Conservation (phyloP, 1,139 yeast genomes). For the Hanseniaspora sp. region DNA sequence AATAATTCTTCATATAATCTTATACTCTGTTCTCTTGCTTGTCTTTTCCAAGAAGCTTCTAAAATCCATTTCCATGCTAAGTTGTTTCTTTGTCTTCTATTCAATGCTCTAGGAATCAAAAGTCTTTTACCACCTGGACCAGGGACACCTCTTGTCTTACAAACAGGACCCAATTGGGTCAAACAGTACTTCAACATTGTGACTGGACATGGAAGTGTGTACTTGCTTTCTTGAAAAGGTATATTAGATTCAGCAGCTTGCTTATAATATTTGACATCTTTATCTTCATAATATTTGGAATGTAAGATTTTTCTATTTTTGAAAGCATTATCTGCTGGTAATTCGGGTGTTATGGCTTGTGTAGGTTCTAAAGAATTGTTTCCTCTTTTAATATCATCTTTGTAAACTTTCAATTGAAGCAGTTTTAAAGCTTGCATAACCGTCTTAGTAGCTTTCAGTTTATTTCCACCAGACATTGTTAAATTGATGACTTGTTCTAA, state of each 20-base stretch:
- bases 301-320: not conserved
- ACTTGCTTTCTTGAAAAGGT: not conserved
- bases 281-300: not conserved
- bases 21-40: conserved; percentile 70
- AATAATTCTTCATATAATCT: conserved; percentile 83
- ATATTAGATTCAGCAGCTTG: not conserved
- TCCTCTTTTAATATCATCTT: conserved; percentile 30
- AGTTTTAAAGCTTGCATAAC: conserved; percentile 72
- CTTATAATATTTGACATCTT: not conserved
- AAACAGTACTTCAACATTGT: conserved; percentile 59
- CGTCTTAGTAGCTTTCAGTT: conserved; percentile 64
- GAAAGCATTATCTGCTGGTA: conserved; percentile 5
- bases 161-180: conserved; percentile 74
- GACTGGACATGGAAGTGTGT: conserved; percentile 40
- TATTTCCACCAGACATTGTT: conserved; percentile 88
- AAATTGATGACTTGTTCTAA: conserved; percentile 70
- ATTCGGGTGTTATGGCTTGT: conserved; percentile 6
- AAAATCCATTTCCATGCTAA: conserved; percentile 83
- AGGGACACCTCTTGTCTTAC: conserved; percentile 61
- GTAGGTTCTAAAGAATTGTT: conserved; percentile 13
- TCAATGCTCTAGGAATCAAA: conserved; percentile 73
- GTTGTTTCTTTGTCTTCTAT: conserved; percentile 70
- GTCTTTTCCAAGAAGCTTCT: conserved; percentile 71
- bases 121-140: conserved; percentile 50
- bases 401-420: conserved; percentile 33